phyloP scores from a whole-genome alignment of 2,329 filamentous ascomycete genomes.

The Pseudogymnoascus sp. region DNA sequence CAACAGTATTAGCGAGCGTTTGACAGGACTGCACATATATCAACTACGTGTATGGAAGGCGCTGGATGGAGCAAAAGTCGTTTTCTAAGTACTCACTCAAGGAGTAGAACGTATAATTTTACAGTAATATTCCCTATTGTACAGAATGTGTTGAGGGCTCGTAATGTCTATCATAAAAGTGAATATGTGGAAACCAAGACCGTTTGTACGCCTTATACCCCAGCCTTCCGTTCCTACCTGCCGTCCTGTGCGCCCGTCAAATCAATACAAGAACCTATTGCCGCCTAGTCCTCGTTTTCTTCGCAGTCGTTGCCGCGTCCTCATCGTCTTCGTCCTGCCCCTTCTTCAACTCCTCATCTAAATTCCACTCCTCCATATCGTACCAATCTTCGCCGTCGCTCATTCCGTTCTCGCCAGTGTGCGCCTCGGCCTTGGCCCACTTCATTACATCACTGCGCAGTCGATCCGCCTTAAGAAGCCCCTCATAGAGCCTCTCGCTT shows the following conservation, averaged over 20 bases:
- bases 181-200: neutral
- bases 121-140: conserved; percentile 3
- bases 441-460: conserved; percentile 63
- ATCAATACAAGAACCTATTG: conserved; percentile 18
- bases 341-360: conserved; percentile 70
- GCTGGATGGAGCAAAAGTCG: conserved; percentile 9
- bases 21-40: conserved; percentile 10
- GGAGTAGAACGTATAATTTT: neutral
- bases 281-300: conserved; percentile 41
- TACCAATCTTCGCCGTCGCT: conserved; percentile 89
- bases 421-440: conserved; percentile 73
- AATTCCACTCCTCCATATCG: conserved; percentile 70
- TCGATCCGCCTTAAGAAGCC: conserved; percentile 65
- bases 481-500: conserved; percentile 59
- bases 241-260: conserved; percentile 1
- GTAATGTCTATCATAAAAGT: conserved; percentile 1
- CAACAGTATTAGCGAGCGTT: conserved; percentile 7
- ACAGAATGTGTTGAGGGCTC: neutral
- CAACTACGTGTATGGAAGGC: conserved; percentile 10
- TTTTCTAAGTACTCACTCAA: conserved; percentile 2
- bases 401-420: conserved; percentile 63
- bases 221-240: neutral
- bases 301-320: conserved; percentile 45
- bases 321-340: conserved; percentile 79
- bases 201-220: neutral